A percentile compares a stretch with the other conserved stretches of the same genome.
These are phyloP conservation scores for Candida boidinii DNA, from an alignment of 805 yeast species.

Conservation along the genomic window DNA sequence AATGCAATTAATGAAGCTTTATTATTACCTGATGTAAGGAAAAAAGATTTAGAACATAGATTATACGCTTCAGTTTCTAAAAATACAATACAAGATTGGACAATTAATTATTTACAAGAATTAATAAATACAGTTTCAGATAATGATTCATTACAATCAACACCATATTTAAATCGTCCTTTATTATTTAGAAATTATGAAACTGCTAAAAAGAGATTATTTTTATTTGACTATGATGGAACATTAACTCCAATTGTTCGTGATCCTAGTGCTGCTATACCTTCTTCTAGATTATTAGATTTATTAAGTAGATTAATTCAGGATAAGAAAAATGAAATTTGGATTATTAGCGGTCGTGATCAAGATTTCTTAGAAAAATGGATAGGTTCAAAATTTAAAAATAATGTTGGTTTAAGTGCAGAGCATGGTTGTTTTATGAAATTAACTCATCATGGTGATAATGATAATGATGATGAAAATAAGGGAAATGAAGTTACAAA, in stretches of 20 bases:
- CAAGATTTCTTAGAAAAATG: conserved; percentile 82
- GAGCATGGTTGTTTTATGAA: conserved; percentile 97
- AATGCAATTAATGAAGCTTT: conserved; percentile 69
- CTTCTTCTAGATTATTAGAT: conserved; percentile 61
- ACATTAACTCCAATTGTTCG: conserved; percentile 93
- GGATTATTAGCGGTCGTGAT: conserved; percentile 97
- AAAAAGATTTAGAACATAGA: conserved; percentile 36
- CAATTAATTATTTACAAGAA: conserved; percentile 48
- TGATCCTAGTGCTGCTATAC: conserved; percentile 98
- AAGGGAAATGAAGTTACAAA: no score
- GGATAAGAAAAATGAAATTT: conserved; percentile 79
- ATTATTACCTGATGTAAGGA: conserved; percentile 39
- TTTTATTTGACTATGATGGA: conserved; percentile 94
- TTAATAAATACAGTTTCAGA: conserved; percentile 30
- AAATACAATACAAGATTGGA: conserved; percentile 79
- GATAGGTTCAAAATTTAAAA: conserved; percentile 60
- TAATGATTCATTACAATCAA: conserved; percentile 39
- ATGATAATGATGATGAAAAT: no score
- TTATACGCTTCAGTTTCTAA: conserved; percentile 56
- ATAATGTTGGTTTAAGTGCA: conserved; percentile 79
- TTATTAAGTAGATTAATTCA: conserved; percentile 51
- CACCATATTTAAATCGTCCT: conserved; percentile 79
- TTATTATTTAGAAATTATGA: conserved; percentile 50
- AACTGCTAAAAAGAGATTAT: conserved; percentile 58
- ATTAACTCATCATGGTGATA: conserved; percentile 51